Percentiles rank a stretch among this genome's conserved stretches.
These are phyloP conservation scores for Eucalyptus erythrocorys DNA, from an alignment of 345 rosid genomes.

Conservation along the genomic window DNA sequence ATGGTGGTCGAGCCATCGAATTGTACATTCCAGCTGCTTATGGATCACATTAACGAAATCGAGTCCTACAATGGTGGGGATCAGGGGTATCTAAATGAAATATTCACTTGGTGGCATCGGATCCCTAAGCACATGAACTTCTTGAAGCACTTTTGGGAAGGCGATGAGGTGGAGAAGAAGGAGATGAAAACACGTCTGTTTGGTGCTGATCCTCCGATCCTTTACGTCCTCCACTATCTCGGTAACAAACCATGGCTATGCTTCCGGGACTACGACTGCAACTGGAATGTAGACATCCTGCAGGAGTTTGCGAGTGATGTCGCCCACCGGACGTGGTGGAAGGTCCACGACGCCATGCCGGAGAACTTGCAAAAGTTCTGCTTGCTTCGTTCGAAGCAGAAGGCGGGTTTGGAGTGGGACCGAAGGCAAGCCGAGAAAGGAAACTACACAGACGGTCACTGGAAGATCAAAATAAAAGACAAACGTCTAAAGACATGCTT, in stretches of 20 bases:
- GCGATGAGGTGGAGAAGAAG: conserved; percentile 68
- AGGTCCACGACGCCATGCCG: conserved; percentile 80
- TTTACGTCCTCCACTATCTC: conserved; percentile 77
- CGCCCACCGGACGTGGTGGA: conserved; percentile 85
- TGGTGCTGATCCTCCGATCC: conserved; percentile 73
- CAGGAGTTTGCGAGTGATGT: conserved; percentile 75
- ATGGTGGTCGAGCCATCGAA: conserved; percentile 86
- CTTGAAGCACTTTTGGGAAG: conserved; percentile 95
- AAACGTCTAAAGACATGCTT: conserved; percentile 53
- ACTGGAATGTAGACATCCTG: conserved; percentile 79
- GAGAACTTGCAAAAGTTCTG: conserved; percentile 58
- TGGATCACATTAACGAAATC: conserved; percentile 76
- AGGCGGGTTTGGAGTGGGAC: conserved; percentile 87
- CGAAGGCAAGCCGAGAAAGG: conserved; percentile 76
- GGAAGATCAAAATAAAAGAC: conserved; percentile 72
- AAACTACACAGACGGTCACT: conserved; percentile 67
- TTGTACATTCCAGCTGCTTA: conserved; percentile 67
- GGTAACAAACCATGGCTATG: conserved; percentile 88
- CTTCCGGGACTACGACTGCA: conserved; percentile 89
- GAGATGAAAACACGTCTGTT: conserved; percentile 53
- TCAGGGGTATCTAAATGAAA: conserved; percentile 82
- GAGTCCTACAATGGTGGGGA: conserved; percentile 92
- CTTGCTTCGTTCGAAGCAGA: conserved; percentile 64
- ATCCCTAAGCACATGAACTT: conserved; percentile 89
- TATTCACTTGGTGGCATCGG: conserved; percentile 99